Conservation (phyloP, 1,139 yeast genomes). For the Zhuliangozyma blackwelliae region DNA sequence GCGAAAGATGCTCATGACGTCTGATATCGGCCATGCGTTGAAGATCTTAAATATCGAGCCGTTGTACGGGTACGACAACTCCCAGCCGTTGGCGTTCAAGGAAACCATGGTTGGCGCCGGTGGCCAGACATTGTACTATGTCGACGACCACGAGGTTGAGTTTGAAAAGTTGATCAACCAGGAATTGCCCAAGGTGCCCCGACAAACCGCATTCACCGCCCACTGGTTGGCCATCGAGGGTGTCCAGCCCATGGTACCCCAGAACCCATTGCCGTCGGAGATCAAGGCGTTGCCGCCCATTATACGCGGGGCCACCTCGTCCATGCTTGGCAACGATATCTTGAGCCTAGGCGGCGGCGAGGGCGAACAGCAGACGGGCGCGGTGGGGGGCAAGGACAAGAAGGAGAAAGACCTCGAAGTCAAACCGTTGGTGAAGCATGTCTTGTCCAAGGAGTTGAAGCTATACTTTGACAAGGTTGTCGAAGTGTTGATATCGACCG, state of each 20-base stretch:
- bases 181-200: slow-evolving; percentile 92
- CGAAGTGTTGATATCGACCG: slow-evolving; percentile 65
- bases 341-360: slow-evolving; percentile 22
- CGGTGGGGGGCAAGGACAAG: slow-evolving; percentile 17
- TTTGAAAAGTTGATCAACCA: slow-evolving; percentile 91
- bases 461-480: slow-evolving; percentile 89
- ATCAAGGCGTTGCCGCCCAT: slow-evolving; percentile 63
- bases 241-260: slow-evolving; percentile 96
- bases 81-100: slow-evolving; percentile 61
- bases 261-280: slow-evolving; percentile 84
- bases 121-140: slow-evolving; percentile 87
- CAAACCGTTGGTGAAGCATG: slow-evolving; percentile 94
- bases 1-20: slow-evolving; percentile 73
- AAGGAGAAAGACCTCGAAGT: slow-evolving; percentile 66
- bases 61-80: slow-evolving; percentile 66
- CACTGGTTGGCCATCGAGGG: slow-evolving; percentile 99
- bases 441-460: slow-evolving; percentile 88
- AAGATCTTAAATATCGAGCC: slow-evolving; percentile 88
- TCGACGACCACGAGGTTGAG: slow-evolving; percentile 89
- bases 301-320: slow-evolving; percentile 64
- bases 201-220: slow-evolving; percentile 88
- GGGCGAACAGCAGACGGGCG: slow-evolving; percentile 11
- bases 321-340: slow-evolving; percentile 41
- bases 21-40: slow-evolving; percentile 78
- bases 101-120: slow-evolving; percentile 84